Evolutionary conservation across 257 asterid species (phyloP).

Genomic region (Datura wrightii): DNA sequence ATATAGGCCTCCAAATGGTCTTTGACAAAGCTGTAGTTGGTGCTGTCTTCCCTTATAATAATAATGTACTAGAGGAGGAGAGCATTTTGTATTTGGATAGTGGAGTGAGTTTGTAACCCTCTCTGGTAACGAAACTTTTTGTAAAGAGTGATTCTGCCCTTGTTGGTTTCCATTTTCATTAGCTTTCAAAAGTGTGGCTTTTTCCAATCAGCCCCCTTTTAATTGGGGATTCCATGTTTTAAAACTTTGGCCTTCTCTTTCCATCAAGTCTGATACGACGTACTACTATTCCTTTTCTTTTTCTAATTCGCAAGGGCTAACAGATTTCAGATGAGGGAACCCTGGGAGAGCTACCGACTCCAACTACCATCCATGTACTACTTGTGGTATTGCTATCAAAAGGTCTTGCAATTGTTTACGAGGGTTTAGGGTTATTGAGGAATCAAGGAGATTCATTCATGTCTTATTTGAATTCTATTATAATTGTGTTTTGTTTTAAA

Average conservation of each 20-base stretch:
- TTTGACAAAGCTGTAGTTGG: slow-evolving; percentile 38
- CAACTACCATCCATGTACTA: too few species aligned
- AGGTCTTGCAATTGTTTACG: too few species aligned
- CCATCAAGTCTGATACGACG: neutral
- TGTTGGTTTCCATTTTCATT: slow-evolving; percentile 34
- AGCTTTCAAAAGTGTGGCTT: slow-evolving; percentile 16
- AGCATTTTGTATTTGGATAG: slow-evolving; percentile 38
- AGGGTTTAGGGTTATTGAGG: too few species aligned
- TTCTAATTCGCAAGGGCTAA: too few species aligned
- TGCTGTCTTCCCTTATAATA: slow-evolving; percentile 36
- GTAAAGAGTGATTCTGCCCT: slow-evolving; percentile 48
- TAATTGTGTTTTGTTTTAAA: too few species aligned
- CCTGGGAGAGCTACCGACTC: too few species aligned
- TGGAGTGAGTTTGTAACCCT: slow-evolving; percentile 43
- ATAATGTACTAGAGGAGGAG: slow-evolving; percentile 40
- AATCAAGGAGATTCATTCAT: too few species aligned
- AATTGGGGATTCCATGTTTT: slow-evolving; percentile 1
- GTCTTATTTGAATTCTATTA: too few species aligned
- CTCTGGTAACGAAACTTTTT: slow-evolving; percentile 35
- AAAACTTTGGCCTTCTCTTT: neutral
- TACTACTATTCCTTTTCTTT: neutral
- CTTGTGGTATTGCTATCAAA: too few species aligned
- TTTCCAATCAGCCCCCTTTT: neutral
- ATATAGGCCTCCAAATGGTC: slow-evolving; percentile 80
- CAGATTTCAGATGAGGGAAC: too few species aligned